Percentiles rank a stretch among this genome's conserved stretches.
phyloP scores from a whole-genome alignment of 2,329 filamentous ascomycete species.

The Epichloe baconii region DNA sequence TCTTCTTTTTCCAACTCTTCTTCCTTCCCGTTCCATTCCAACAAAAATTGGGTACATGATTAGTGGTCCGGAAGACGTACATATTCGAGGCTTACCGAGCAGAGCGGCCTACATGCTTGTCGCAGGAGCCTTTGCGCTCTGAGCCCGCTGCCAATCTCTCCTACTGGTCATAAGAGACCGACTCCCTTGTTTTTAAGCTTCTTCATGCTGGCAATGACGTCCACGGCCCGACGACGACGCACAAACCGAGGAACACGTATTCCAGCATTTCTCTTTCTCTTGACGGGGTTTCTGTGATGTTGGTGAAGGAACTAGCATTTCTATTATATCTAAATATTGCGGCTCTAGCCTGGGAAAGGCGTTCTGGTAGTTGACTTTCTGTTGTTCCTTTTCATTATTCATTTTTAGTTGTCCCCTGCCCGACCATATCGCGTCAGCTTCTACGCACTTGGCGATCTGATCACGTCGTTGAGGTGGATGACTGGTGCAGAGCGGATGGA shows the following conservation, averaged over 20 bases:
- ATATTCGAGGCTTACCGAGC: constrained; percentile 11
- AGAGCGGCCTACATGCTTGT: constrained; percentile 9
- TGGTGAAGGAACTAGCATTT: not conserved
- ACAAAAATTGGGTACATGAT: constrained; percentile 12
- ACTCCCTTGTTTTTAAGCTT: not conserved
- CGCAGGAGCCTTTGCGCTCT: not conserved
- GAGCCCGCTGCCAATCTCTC: not conserved
- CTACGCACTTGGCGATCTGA: constrained; percentile 2
- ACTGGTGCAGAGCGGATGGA: not conserved
- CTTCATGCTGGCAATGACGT: not conserved
- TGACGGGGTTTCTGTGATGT: not conserved
- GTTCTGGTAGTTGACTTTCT: constrained; percentile 8
- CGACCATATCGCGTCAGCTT: not conserved
- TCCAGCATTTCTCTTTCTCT: not conserved
- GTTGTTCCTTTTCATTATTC: not conserved
- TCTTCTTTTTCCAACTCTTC: not conserved
- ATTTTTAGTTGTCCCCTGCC: not conserved
- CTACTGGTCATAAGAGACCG: not conserved
- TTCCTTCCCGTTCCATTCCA: not conserved
- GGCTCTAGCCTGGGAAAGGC: constrained; percentile 10
- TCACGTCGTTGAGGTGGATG: constrained; percentile 4
- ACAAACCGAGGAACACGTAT: not conserved
- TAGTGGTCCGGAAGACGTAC: constrained; percentile 16
- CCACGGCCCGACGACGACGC: not conserved
- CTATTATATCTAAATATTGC: constrained; percentile 6